These are phyloP conservation scores for Tardiomyces depauwii DNA, from an alignment of 1,139 yeast genomes.

Conservation along the genomic window DNA sequence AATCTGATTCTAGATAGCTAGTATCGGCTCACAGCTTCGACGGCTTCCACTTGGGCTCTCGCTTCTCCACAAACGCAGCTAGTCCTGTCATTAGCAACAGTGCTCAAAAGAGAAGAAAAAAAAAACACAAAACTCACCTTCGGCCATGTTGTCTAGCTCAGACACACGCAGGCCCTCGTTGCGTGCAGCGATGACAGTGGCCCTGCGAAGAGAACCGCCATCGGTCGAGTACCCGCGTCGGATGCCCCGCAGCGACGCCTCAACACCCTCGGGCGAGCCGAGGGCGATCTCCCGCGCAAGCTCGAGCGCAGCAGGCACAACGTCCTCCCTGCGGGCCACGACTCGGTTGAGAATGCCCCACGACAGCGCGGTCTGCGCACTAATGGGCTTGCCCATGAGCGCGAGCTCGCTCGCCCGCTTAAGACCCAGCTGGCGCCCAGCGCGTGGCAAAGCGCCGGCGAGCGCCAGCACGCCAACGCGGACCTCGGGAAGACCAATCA, in stretches of 20 bases:
- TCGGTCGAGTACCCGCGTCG: slow-evolving; percentile 17
- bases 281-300: slow-evolving; percentile 15
- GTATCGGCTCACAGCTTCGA: neutral
- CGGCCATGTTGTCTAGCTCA: slow-evolving; percentile 13
- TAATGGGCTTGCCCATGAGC: slow-evolving; percentile 21
- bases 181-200: slow-evolving; percentile 11
- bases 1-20: no score
- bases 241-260: slow-evolving; percentile 17
- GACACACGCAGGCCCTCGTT: slow-evolving; percentile 11
- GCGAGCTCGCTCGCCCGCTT: slow-evolving; percentile 23
- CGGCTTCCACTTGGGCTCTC: slow-evolving; percentile 18
- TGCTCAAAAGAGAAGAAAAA: neutral
- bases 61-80: slow-evolving; percentile 17
- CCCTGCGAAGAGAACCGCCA: slow-evolving; percentile 13
- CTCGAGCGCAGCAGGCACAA: slow-evolving; percentile 18
- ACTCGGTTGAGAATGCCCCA: slow-evolving; percentile 23
- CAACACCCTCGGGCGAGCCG: slow-evolving; percentile 22
- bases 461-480: slow-evolving; percentile 23
- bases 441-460: slow-evolving; percentile 25
- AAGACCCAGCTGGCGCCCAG: slow-evolving; percentile 17
- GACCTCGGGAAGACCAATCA: slow-evolving; percentile 21
- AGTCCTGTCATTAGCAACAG: slow-evolving; percentile 8
- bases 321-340: slow-evolving; percentile 14
- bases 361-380: slow-evolving; percentile 16
- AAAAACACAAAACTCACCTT: slow-evolving; percentile 2